Evolutionary conservation across 2,329 filamentous ascomycete species (phyloP), one percentile per base, ranked within the genome.

Genomic region (Fusarium bulbicola): DNA sequence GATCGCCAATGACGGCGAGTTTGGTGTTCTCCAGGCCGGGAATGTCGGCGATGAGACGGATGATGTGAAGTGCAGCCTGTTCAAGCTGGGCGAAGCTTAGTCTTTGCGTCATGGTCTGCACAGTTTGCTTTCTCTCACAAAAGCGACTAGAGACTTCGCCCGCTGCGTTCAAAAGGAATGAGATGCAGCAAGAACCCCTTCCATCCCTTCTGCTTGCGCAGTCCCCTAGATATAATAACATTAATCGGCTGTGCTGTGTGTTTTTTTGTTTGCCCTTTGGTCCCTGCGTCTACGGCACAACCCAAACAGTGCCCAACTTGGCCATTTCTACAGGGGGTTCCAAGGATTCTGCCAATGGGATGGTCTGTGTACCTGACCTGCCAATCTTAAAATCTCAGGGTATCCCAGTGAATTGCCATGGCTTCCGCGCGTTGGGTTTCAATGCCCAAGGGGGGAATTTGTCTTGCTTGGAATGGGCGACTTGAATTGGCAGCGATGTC

Each of bases 41-140:
- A 57, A 67, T 78, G 60, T 78, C 74, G 37, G 73, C 65, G 93
- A 98, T 86, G 94, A 98, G 82, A 96, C 95, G 9, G 92, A 95
- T 63, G 93, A 95, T 81, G 94, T 98, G 18, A 93, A 98, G 82
- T 91, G 92, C 77, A 91, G 95, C 78, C 88, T 98, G 5, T 86
- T 97, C 37, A 89, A 92, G 46, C 72, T 79, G 76, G 68, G 74
- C 75, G 69, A 79, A 77, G 64, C 66, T 78, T 63, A 76, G 70
- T 68, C 64, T 52, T 58, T 72, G 73, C 47, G 70, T 63, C 76
- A 77, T 77, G 66, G 47, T 71, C 34, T 53, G 71, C 59, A 66
- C 43, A 52, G 49, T 2, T 52, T 53, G 66, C 66, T 72, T 69
- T 70, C 45, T 54, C 65, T 40, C 24, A 53, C n/a, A 68, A 70